A percentile compares a stretch with the other conserved stretches of the same genome.
phyloP scores from a whole-genome alignment of 108 stramenopile species.

The Aureococcus anophagefferens region DNA sequence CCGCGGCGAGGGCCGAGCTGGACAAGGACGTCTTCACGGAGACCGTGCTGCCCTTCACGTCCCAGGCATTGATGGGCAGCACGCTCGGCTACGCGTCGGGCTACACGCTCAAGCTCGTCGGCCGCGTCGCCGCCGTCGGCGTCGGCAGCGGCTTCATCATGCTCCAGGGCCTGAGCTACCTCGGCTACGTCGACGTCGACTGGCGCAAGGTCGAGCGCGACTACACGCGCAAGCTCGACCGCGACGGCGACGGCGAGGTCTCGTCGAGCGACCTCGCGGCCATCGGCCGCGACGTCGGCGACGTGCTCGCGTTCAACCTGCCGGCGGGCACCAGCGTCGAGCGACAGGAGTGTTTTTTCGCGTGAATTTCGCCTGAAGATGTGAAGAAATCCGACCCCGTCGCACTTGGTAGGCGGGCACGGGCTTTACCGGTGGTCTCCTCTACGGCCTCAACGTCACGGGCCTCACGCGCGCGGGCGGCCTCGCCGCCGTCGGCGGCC shows the following conservation, averaged over 20 bases:
- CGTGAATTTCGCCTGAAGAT: too few species aligned
- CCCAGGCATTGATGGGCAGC: too few species aligned
- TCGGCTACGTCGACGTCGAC: constrained; percentile 13
- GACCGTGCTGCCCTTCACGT: too few species aligned
- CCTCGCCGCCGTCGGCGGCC: too few species aligned
- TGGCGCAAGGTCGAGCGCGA: constrained; percentile 15
- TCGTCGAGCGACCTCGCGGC: constrained; percentile 2
- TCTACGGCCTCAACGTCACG: constrained; percentile 5
- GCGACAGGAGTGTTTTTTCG: too few species aligned
- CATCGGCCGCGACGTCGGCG: constrained; percentile 1
- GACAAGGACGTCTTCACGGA: too few species aligned
- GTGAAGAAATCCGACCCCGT: too few species aligned
- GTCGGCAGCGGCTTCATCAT: constrained; percentile 11
- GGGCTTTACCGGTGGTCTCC: constrained; percentile 9
- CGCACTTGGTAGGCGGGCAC: too few species aligned
- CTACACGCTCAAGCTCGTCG: constrained; percentile 6
- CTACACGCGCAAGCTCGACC: constrained; percentile 3
- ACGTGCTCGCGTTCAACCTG: constrained; percentile 12
- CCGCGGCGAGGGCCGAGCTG: too few species aligned
- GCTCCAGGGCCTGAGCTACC: constrained; percentile 11
- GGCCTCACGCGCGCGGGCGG: too few species aligned
- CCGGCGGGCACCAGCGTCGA: too few species aligned
- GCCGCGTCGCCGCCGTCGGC: constrained; percentile 1
- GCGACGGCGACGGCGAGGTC: constrained; percentile 9
- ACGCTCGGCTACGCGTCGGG: constrained; percentile 3